Evolutionary conservation across 176 grass and related monocot genomes (phyloP), one percentile per base, ranked within the genome.

Genomic region (Ensete glaucum): DNA sequence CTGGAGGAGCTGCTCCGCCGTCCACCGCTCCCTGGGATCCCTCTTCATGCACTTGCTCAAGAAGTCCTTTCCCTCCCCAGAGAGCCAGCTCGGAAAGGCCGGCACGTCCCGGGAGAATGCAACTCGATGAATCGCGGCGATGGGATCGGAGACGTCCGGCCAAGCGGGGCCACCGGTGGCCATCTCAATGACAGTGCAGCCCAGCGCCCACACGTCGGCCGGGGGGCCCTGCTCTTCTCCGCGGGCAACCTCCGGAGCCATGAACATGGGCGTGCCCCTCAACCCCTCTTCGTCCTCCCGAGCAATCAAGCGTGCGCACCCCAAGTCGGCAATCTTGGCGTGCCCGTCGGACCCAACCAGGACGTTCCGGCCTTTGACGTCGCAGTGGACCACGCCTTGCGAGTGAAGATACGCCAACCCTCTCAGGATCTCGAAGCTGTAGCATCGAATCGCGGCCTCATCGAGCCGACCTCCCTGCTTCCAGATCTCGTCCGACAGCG

Each of bases 151-250:
- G 1, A 17, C 23, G 53, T 34, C 72, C 7, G 72, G 15, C 72
- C 72, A 74, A 23, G 72, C 24, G 23, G 53, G 53, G 2, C 53
- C 8, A 1, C 72, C 72, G 10, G 72, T 56, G 24, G 72, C 72
- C 72, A 74, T 74, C 72, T 74, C 53, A 24, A 74, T 29, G 8
- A 74, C 24, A 2, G 54, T 74, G 72, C 72, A 74, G 12, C 72
- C 72, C 11, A 74, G 53, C 24, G 72, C 72, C 72, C 72, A 74
- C 24, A 74, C 14, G 53, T 74, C 72, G 53, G 72, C 72, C 52
- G 52, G 52, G 20, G 52, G 72, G 4, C 53, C 72, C 72, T 74
- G 72, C 53, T 56, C 72, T 23, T 74, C 72, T 2, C 72, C 72
- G 8, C 72, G 53, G 13, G 72, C 72, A 3, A 56, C 72, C 53